A percentile compares a stretch with the other conserved stretches of the same genome.
These are phyloP conservation scores for Logfia minima DNA, from an alignment of 129 eudicot genomes.

Conservation along the genomic window DNA sequence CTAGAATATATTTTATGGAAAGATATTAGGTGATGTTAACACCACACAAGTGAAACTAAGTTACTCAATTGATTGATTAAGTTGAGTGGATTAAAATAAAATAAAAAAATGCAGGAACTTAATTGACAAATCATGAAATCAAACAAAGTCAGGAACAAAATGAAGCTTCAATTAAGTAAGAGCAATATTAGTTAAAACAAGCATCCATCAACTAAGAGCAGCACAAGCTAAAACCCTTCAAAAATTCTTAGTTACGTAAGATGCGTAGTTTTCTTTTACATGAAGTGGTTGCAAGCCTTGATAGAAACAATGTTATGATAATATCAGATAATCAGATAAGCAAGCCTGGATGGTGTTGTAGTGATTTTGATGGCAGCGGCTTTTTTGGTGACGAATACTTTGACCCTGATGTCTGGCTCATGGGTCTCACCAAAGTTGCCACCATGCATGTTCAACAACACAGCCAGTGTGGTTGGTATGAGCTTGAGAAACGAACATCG, in stretches of 20 bases:
- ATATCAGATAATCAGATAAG: conserved; percentile 81
- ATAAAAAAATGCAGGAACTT: no score
- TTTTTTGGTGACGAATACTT: conserved; percentile 85
- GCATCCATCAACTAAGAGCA: no score
- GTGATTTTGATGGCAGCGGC: conserved; percentile 74
- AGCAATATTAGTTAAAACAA: no score
- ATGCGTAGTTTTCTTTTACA: conserved; percentile 12
- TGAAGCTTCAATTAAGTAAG: background rate
- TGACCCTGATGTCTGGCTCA: conserved; percentile 63
- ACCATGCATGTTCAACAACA: conserved; percentile 52
- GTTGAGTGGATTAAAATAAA: no score
- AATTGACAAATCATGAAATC: no score
- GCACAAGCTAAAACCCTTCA: background rate
- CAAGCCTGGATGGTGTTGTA: conserved; percentile 94
- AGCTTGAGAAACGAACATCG: conserved; percentile 88
- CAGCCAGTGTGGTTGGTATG: conserved; percentile 68
- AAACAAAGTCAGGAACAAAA: background rate
- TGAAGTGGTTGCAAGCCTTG: conserved; percentile 79
- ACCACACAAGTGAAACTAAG: no score
- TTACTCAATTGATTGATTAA: no score
- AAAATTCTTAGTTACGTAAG: background rate
- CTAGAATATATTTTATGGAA: no score
- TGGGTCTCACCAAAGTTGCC: conserved; percentile 68
- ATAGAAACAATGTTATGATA: conserved; percentile 66
- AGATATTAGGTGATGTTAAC: no score